Percentiles rank a stretch among this genome's conserved stretches.
These are phyloP conservation scores for Argentina anserina DNA, from an alignment of 306 rosid species.

Conservation along the genomic window DNA sequence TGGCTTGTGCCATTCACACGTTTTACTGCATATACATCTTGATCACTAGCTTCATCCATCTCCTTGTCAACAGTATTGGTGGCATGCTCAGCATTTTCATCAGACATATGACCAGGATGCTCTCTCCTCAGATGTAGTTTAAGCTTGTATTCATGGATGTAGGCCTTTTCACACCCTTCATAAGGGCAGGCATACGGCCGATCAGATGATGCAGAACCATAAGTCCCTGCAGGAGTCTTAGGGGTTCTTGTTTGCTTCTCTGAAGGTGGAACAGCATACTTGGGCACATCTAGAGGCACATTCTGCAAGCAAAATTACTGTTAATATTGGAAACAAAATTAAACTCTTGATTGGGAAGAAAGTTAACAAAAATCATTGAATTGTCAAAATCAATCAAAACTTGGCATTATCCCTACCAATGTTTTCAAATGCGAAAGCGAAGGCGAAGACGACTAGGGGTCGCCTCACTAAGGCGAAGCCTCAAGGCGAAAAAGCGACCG, in stretches of 20 bases:
- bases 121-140: constrained; percentile 86
- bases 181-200: constrained; percentile 92
- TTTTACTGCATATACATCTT: constrained; percentile 66
- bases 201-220: constrained; percentile 83
- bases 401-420: neutral
- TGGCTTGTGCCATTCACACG: constrained; percentile 58
- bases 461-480: too few relatives aligned
- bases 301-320: constrained; percentile 39
- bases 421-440: too few relatives aligned
- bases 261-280: constrained; percentile 52
- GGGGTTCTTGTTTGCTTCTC: constrained; percentile 66
- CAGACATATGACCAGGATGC: constrained; percentile 79
- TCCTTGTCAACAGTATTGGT: constrained; percentile 61
- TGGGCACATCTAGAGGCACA: constrained; percentile 51
- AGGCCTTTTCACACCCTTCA: constrained; percentile 89
- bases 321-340: neutral
- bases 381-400: neutral
- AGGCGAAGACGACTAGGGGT: too few relatives aligned
- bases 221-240: constrained; percentile 55
- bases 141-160: constrained; percentile 93
- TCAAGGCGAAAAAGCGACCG: too few relatives aligned
- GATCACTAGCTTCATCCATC: constrained; percentile 90
- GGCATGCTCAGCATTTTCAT: constrained; percentile 61
- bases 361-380: neutral
- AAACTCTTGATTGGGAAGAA: neutral